Conservation (phyloP, 139 green algal species). For the Chlorella ohadii region DNA sequence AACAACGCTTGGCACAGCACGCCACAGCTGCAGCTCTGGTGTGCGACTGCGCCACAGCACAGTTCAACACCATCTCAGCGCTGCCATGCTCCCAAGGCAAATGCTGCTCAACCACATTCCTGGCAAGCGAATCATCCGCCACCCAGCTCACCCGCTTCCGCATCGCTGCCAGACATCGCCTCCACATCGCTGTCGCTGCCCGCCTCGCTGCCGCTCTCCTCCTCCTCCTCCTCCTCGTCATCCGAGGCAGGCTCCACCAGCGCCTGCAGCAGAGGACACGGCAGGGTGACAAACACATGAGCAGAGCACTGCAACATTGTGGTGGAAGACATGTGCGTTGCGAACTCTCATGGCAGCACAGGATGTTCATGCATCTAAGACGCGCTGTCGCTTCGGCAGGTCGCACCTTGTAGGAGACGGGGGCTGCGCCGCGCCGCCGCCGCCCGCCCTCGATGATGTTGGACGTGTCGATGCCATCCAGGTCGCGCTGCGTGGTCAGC, state of each 20-base stretch:
- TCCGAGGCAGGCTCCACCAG: conserved; percentile 18
- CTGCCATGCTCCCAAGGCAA: not conserved
- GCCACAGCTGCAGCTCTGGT: no score
- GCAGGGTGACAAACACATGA: no score
- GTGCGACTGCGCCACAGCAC: no score
- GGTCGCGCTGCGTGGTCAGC: conserved; percentile 62
- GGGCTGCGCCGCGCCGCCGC: conserved; percentile 29
- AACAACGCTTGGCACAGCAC: no score
- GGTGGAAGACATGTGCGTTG: no score
- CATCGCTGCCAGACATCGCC: conserved; percentile 10
- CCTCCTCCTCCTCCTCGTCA: conserved; percentile 6
- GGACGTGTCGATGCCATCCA: conserved; percentile 81
- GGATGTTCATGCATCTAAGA: no score
- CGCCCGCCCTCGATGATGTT: conserved; percentile 74
- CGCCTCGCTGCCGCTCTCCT: conserved; percentile 19
- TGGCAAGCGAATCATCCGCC: not conserved
- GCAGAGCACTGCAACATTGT: no score
- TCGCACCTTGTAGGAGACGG: conserved; percentile 26
- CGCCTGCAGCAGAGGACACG: no score
- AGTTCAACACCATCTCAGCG: no score
- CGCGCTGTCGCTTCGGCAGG: no score
- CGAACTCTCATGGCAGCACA: no score
- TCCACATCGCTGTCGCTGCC: conserved; percentile 4
- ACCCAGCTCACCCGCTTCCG: not conserved
- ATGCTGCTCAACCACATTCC: not conserved